Percentiles rank a stretch among this genome's conserved stretches.
Conservation (phyloP, 2,329 filamentous ascomycete genomes). For the Exutisphaerella laricina region DNA sequence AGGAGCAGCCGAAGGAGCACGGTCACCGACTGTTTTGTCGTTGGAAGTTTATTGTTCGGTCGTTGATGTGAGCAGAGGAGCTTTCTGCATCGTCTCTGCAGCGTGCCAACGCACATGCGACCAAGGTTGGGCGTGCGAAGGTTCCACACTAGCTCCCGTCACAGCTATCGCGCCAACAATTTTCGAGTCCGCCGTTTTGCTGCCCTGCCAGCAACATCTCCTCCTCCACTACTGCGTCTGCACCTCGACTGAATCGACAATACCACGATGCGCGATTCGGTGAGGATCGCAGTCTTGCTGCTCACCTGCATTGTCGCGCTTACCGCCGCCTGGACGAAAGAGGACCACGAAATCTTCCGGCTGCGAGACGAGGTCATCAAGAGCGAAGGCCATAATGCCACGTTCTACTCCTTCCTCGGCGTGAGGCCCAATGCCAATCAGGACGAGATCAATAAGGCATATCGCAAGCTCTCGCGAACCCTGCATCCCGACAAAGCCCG, state of each 20-base stretch:
- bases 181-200: too few relatives aligned
- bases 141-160: neutral
- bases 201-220: too few relatives aligned
- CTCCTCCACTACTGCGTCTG: constrained; percentile 7
- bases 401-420: constrained; percentile 91
- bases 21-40: too few relatives aligned
- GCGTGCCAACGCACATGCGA: too few relatives aligned
- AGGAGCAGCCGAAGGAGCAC: too few relatives aligned
- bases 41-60: too few relatives aligned
- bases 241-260: constrained; percentile 7
- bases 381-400: constrained; percentile 69
- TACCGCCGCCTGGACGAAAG: constrained; percentile 75
- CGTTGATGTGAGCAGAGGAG: too few relatives aligned
- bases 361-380: constrained; percentile 78
- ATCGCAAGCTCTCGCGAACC: constrained; percentile 75
- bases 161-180: too few relatives aligned
- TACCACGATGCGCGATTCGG: constrained; percentile 64
- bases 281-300: constrained; percentile 61
- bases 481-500: constrained; percentile 96
- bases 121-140: too few relatives aligned
- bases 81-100: too few relatives aligned
- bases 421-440: constrained; percentile 66
- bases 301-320: constrained; percentile 62
- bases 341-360: constrained; percentile 99
- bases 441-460: constrained; percentile 89